These are phyloP conservation scores for Aphanomyces cochlioides DNA, from an alignment of 352 stramenopile species.

Conservation along the genomic window DNA sequence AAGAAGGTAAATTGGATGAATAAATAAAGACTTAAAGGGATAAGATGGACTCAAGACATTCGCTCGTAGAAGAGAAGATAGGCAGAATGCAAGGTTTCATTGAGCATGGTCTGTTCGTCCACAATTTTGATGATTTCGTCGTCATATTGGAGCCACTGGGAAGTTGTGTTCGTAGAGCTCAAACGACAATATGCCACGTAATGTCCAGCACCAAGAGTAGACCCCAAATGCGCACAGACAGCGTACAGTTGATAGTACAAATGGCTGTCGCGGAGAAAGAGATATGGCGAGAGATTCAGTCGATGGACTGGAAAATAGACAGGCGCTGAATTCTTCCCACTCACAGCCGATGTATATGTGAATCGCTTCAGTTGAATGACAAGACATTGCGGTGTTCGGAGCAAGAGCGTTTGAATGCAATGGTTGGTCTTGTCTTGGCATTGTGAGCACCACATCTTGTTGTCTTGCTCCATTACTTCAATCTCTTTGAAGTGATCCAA, in stretches of 20 bases:
- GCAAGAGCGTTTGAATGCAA: conserved; percentile 65
- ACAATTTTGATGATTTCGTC: conserved; percentile 58
- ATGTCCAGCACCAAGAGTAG: conserved; percentile 57
- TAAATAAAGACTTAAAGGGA: conserved; percentile 40
- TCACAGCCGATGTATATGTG: conserved; percentile 40
- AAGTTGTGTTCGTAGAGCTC: not conserved
- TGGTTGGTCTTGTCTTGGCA: conserved; percentile 66
- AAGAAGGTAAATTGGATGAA: not conserved
- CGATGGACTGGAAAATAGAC: conserved; percentile 60
- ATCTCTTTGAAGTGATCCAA: conserved; percentile 49
- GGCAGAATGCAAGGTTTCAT: conserved; percentile 53
- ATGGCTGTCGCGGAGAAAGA: conserved; percentile 53
- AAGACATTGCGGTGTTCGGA: conserved; percentile 50
- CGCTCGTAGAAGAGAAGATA: conserved; percentile 76
- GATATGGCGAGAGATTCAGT: conserved; percentile 60
- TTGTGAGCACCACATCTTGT: conserved; percentile 67
- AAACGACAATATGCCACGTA: conserved; percentile 64
- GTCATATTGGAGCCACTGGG: conserved; percentile 65
- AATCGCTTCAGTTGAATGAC: conserved; percentile 73
- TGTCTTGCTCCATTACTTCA: conserved; percentile 59
- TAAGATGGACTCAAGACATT: conserved; percentile 31
- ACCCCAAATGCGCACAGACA: conserved; percentile 69
- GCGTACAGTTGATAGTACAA: conserved; percentile 56
- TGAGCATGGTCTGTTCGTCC: conserved; percentile 41
- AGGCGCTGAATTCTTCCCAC: conserved; percentile 51